Evolutionary conservation across 2,329 filamentous ascomycete genomes (phyloP).

Genomic region (Alternaria gaisen): DNA sequence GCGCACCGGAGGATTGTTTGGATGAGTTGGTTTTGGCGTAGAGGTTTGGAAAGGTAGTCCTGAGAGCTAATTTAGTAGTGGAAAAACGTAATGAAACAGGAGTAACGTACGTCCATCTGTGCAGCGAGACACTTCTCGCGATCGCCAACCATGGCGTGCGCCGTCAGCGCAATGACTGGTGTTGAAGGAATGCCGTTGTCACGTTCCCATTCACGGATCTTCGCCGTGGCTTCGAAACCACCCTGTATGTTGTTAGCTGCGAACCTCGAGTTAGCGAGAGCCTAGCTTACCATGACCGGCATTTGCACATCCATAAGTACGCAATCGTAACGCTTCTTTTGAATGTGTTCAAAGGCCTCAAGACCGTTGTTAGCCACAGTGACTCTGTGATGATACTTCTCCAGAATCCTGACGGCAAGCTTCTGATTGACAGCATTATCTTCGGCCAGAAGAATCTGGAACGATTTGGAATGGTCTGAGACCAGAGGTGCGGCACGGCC

Average conservation of each 20-base stretch:
- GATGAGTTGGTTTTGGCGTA: constrained; percentile 96
- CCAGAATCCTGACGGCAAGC: constrained; percentile 92
- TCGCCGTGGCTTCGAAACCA: constrained; percentile 95
- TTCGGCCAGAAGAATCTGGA: constrained; percentile 93
- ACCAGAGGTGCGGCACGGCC: constrained; percentile 90
- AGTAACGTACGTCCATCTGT: constrained; percentile 80
- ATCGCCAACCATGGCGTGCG: constrained; percentile 98
- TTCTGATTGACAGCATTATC: constrained; percentile 98
- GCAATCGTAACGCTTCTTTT: constrained; percentile 91
- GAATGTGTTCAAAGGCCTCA: constrained; percentile 91
- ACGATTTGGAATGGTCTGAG: constrained; percentile 92
- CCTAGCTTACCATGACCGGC: constrained; percentile 86
- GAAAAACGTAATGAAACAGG: not conserved
- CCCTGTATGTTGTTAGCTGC: constrained; percentile 66
- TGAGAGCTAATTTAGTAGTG: constrained; percentile 30
- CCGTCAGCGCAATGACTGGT: constrained; percentile 95
- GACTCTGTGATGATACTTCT: constrained; percentile 93
- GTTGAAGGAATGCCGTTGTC: constrained; percentile 81
- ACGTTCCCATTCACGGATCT: constrained; percentile 94
- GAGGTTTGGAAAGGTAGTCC: constrained; percentile 94
- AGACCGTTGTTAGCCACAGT: constrained; percentile 95
- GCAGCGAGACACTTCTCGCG: constrained; percentile 98
- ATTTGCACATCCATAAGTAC: constrained; percentile 99
- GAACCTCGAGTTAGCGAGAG: not conserved
- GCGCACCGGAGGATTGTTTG: constrained; percentile 98